These are phyloP conservation scores for Eimeria zaria DNA, from an alignment of 169 alveolate species.

Conservation along the genomic window DNA sequence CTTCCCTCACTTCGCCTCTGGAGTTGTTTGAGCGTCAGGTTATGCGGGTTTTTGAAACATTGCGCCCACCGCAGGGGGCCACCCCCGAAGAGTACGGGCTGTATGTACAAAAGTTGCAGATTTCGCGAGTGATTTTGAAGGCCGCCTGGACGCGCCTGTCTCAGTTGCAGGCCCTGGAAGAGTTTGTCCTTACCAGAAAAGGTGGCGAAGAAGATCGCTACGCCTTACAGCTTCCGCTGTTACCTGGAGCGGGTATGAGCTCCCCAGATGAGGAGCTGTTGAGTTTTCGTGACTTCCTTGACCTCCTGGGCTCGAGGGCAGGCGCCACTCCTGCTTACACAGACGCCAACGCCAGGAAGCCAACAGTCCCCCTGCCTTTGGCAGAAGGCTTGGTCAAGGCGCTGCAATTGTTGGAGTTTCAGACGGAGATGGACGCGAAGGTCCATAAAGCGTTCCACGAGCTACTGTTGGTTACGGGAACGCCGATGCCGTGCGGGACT, in stretches of 20 bases:
- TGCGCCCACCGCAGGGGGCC: neutral
- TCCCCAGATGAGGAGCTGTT: neutral
- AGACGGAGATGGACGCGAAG: conserved; percentile 27
- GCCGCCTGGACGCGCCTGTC: conserved; percentile 10
- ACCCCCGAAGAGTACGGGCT: neutral
- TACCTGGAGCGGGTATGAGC: neutral
- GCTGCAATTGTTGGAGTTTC: neutral
- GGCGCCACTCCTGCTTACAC: neutral
- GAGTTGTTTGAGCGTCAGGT: conserved; percentile 21
- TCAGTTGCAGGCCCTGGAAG: neutral
- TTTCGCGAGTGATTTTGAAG: conserved; percentile 1
- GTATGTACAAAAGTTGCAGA: conserved; percentile 10
- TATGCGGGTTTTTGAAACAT: neutral
- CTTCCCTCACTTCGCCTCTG: conserved; percentile 3
- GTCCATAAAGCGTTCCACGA: conserved; percentile 24
- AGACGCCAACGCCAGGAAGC: neutral
- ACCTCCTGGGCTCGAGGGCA: neutral
- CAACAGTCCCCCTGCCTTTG: neutral
- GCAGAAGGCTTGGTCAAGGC: neutral
- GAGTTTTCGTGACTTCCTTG: conserved; percentile 10
- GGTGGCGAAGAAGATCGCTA: neutral
- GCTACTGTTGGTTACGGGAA: conserved; percentile 19
- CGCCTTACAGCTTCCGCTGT: neutral
- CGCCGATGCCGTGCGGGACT: conserved; percentile 27
- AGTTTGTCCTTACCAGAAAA: neutral